Base-by-base conservation (phyloP, 2,329 filamentous ascomycete genomes). In the Tolypocladium guangdongense region DNA sequence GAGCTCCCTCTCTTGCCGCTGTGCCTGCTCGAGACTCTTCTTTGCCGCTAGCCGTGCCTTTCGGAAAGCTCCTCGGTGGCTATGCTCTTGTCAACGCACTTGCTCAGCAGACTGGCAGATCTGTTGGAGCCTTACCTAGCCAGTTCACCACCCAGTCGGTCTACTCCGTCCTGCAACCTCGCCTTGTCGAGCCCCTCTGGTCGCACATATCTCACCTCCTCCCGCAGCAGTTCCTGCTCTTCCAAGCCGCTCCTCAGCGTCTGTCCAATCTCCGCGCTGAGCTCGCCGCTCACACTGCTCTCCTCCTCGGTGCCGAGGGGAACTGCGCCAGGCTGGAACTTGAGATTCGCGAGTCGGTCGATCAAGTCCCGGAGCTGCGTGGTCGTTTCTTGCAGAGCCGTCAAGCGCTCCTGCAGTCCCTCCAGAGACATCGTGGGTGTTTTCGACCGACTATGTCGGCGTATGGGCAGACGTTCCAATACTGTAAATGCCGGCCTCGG, bases 41-140 rank as follows among this genome's bases (percentile, higher is more conserved):
- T 89, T 92, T 22, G 90, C 90, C 30, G 81, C 76, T 52, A 96
- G 74, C 63, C 95, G 88, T 14, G 92, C 91, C 66, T 83, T 86
- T 59, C 91, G 85, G 68, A 95, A 96, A 35, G 83, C 80, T 36
- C 77, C 74, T 55, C 89, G 76, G 57, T 71, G 78, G 55, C 75
- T 82, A 43, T 16, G 3, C 27, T 14, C 10, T 8, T 3, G 14
- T 53, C 27, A 50, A 48, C 24, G 18, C 18, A 4, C 46, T 16
- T 37, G 6, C 37, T 22, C n/a, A 49, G 7, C 24, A 7, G 7
- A 33, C 30, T 16, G 11, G 20, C n/a, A 16, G 39, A 7, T 18
- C 35, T 16, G 22, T 6, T 18, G n/a, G 11, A 27, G 27, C 54
- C 70, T 52, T 74, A 91, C 88, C 73, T 78, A 62, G 82, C 83